A percentile compares a stretch with the other conserved stretches of the same genome.
Conservation (phyloP, 1,284 basidiomycete genomes). For the Tilletia horrida region DNA sequence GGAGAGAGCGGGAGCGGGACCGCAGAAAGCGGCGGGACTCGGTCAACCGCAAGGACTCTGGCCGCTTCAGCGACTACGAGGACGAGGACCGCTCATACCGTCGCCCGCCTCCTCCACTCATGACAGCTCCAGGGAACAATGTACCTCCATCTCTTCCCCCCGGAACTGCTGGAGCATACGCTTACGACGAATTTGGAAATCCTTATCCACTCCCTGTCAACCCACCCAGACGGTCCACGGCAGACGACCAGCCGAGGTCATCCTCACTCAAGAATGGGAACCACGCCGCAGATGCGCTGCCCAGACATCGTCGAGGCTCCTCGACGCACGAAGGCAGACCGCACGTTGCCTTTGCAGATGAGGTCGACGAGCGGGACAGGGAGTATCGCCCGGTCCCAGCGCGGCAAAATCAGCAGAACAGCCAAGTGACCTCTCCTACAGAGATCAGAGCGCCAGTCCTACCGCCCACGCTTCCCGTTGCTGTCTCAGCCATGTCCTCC, state of each 20-base stretch:
- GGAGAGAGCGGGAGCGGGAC: not conserved
- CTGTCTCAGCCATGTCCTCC: not conserved
- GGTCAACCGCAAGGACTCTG: not conserved
- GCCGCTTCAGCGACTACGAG: conserved; percentile 4
- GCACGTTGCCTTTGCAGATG: conserved; percentile 15
- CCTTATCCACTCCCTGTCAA: not conserved
- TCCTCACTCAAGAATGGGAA: not conserved
- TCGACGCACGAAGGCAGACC: not conserved
- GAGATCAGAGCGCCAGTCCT: no score
- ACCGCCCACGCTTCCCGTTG: not conserved
- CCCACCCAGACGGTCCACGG: not conserved
- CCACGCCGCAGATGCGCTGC: not conserved
- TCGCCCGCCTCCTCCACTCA: not conserved
- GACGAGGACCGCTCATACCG: conserved; percentile 12
- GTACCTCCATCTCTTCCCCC: not conserved
- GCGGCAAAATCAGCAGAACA: not conserved
- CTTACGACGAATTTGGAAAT: conserved; percentile 11
- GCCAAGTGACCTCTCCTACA: not conserved
- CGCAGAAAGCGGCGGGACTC: conserved; percentile 11
- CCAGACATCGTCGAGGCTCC: not conserved
- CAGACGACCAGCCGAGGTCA: not conserved
- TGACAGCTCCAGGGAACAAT: not conserved
- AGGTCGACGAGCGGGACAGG: conserved; percentile 12
- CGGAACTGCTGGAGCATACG: not conserved
- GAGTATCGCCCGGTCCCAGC: not conserved